Percentiles rank a stretch among this genome's conserved stretches.
phyloP scores from a whole-genome alignment of 2,329 filamentous ascomycete genomes.

The Cadophora luteo-olivacea region DNA sequence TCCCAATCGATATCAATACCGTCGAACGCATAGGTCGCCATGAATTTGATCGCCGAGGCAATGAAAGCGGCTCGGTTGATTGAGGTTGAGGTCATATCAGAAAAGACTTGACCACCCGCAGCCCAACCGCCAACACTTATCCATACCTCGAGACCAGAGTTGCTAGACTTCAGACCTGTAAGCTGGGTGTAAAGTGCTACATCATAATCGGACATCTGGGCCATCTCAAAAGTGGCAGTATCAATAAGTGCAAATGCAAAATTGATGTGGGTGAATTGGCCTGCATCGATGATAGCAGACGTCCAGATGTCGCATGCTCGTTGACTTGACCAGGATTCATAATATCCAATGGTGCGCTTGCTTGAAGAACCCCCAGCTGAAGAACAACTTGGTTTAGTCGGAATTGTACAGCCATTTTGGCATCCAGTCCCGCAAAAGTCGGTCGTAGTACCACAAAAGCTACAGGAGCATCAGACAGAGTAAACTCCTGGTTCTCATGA shows the following conservation, averaged over 20 bases:
- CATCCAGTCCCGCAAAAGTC: not conserved
- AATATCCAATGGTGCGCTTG: not conserved
- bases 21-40: not conserved
- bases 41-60: not conserved
- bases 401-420: not conserved
- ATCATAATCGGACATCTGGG: not conserved
- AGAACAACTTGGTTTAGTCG: not conserved
- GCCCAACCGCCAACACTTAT: conserved; percentile 16
- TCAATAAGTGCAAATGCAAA: not conserved
- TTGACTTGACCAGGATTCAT: not conserved
- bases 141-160: not conserved
- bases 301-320: no score
- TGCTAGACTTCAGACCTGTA: not conserved
- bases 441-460: not conserved
- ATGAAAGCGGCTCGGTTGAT: conserved; percentile 2
- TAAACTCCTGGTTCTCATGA: not conserved
- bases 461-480: not conserved
- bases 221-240: not conserved
- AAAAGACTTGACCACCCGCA: not conserved
- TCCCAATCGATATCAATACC: conserved; percentile 53
- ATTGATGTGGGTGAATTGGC: not conserved
- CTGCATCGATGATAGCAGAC: no score
- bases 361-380: not conserved
- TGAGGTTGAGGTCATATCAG: not conserved
- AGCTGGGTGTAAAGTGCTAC: not conserved